Base-by-base conservation (phyloP, 1,139 yeast species). In the Suhomyces panamericanus region DNA sequence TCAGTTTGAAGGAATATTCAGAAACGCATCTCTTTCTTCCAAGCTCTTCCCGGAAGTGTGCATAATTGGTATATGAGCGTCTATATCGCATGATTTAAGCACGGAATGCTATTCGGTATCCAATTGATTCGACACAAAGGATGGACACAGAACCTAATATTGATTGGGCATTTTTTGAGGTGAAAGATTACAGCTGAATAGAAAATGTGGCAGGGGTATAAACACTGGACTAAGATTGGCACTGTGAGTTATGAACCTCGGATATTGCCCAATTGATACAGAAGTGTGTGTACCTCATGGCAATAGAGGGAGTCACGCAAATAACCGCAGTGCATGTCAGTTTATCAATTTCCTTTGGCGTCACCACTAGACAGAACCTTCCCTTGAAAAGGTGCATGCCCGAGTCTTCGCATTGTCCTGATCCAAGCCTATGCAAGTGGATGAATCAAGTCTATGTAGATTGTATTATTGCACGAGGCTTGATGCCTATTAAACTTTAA, bases 11-110 rank as follows among this genome's bases (percentile, higher is more conserved):
- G 12, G 5, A 34, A 9, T 14, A 20, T 24, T 24, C 29, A 24
- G 22, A 34, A 22, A 13, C 13, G n/a, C 20, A 14, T 20, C 11
- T 13, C 9, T 15, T 8, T 13, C 12, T 17, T 11, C 24, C 6
- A n/a, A 17, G 17, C 20, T 14, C 14, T 4, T 14, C 15, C 34
- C 38, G 42, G 38, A 39, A 39, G 29, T 39, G 38, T 34, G 42
- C 38, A 33, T 22, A 15, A 22, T 30, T 32, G 30, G 37, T 6
- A 20, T 29, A 32, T 27, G 17, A 33, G 33, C 28, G 20, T 39
- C 36, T 27, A 33, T 33, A 17, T 33, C 33, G 29, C 32, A 33
- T 39, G 37, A 39, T 33, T 28, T 20, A 33, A 15, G 36, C 16
- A 39, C 33, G 15, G n/a, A 33, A 13, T 17, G 17, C 17, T 24